Evolutionary conservation across 1,284 basidiomycete genomes (phyloP), one percentile per base, ranked within the genome.

Genomic region (Boletellus dicymbophilus): DNA sequence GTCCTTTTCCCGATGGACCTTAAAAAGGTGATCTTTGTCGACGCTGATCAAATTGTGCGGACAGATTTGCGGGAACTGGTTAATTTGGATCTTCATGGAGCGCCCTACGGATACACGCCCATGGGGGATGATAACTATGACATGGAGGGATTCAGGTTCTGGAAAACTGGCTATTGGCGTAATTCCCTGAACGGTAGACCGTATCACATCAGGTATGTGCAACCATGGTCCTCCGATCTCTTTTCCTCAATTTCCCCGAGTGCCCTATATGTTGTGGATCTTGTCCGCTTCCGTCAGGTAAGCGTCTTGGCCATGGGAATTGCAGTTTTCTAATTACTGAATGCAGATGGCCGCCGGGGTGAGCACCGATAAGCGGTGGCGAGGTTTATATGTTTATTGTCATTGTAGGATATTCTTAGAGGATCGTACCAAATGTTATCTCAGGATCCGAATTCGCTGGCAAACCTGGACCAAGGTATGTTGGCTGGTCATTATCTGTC

Each of bases 1-100:
- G 95, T 98, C 8, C 81, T 99, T 7, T 99, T 99, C 82, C 96
- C 96, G 3, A 92, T 98, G 85, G 93, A 96, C 70, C 80, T 99
- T 46, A 93, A 96, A 73, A 96, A 97, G 66, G 95, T 99, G 53
- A 96, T 99, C 59, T 99, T 99, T 68, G 96, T 99, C 37, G 96
- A 99, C 65, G 96, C 96, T 23, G 93, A 95, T 67, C 93, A 98
- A 69, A 98, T 99, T 53, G 95, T 99, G 8, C 84, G 97, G 7
- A 83, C 93, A n/a, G 96, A 99, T 68, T 72, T 99, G 60, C 85
- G 95, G 67, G 93, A 97, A 65, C 78, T 99, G 10, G 88, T 97
- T 11, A 90, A 97, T 58, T 69, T 98, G 43, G 92, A 99, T 66
- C 74, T 99, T 12, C 81, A 93, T 37, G 95, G 95, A 0, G 90